Evolutionary conservation across 169 alveolate genomes (phyloP), one percentile per base, ranked within the genome.

Genomic region (Eimeria tenella): DNA sequence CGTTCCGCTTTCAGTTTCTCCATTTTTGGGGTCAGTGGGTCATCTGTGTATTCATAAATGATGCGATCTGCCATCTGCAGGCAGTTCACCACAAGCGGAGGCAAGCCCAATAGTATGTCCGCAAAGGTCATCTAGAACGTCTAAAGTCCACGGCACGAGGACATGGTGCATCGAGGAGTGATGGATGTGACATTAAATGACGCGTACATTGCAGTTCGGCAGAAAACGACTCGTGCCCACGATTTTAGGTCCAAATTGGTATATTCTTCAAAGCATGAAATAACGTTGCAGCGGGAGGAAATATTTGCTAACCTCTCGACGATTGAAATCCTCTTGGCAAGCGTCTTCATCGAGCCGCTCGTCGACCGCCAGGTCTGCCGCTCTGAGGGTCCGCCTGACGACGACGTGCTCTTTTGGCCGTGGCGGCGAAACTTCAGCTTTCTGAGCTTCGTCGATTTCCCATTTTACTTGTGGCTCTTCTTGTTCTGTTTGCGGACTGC

Each of bases 1-100:
- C 94, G 89, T 60, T 90, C 94, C 56, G 81, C 70, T 19, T 74
- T 71, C 15, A 90, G 94, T 4, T 71, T 49, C 21, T 75, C 90
- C 65, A 81, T 10, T 58, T 81, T 42, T 23, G 74, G 70, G 9
- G 60, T 56, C 74, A 81, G 90, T 5, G 90, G 90, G 74, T 23
- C 90, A 11, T 31, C 58, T 11, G 73, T 58, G 90, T 81, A 81
- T 81, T 81, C 90, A 21, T 81, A 81, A 15, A 81, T 81, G 19
- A 81, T 81, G 74, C 90, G 90, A 15, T 81, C 90, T 15, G 74
- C 74, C 73, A 81, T 81, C 90, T 81, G 68, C 4, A 58, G 23
- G 23, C 55, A 81, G 23, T 19, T 31, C 42, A 31, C 42, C 42
- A 31, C 42, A 31, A 31, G 42, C 42, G 42, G 42, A 31, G 42